Percentiles rank a stretch among this genome's conserved stretches.
Conservation (phyloP, 2,329 filamentous ascomycete species). For the Hypoxylon rubiginosum region DNA sequence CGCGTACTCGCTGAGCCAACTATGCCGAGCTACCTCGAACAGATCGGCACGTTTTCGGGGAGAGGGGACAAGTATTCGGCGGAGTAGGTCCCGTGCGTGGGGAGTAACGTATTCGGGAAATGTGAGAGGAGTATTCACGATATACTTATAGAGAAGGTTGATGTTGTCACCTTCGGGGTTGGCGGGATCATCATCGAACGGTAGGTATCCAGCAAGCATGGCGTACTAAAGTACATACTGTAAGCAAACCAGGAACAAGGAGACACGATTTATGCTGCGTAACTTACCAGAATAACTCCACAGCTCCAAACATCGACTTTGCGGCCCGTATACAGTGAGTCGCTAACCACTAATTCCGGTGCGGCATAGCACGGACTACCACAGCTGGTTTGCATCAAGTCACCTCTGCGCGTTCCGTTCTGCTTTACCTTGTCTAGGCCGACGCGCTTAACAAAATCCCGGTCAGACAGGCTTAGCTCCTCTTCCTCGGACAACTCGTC, state of each 20-base stretch:
- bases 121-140: slow-evolving; percentile 94
- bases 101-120: slow-evolving; percentile 99
- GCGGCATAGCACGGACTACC: slow-evolving; percentile 98
- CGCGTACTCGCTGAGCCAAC: slow-evolving; percentile 98
- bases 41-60: slow-evolving; percentile 94
- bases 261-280: not conserved
- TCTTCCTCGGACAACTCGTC: slow-evolving; percentile 93
- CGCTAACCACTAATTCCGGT: slow-evolving; percentile 95
- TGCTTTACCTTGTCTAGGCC: slow-evolving; percentile 84
- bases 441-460: slow-evolving; percentile 87
- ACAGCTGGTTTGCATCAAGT: slow-evolving; percentile 99
- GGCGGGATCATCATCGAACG: slow-evolving; percentile 97
- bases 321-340: slow-evolving; percentile 94
- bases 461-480: slow-evolving; percentile 86
- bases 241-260: slow-evolving; percentile 40
- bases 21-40: slow-evolving; percentile 97
- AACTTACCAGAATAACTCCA: slow-evolving; percentile 92
- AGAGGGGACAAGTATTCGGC: slow-evolving; percentile 94
- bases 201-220: slow-evolving; percentile 97
- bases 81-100: slow-evolving; percentile 91
- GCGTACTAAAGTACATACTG: slow-evolving; percentile 81
- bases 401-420: slow-evolving; percentile 84
- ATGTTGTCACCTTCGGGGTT: slow-evolving; percentile 99
- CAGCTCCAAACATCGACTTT: slow-evolving; percentile 99
- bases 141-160: slow-evolving; percentile 99